Evolutionary conservation across 163 green algal genomes (phyloP), one percentile per base, ranked within the genome.

Genomic region (Smithsoniella earleae): DNA sequence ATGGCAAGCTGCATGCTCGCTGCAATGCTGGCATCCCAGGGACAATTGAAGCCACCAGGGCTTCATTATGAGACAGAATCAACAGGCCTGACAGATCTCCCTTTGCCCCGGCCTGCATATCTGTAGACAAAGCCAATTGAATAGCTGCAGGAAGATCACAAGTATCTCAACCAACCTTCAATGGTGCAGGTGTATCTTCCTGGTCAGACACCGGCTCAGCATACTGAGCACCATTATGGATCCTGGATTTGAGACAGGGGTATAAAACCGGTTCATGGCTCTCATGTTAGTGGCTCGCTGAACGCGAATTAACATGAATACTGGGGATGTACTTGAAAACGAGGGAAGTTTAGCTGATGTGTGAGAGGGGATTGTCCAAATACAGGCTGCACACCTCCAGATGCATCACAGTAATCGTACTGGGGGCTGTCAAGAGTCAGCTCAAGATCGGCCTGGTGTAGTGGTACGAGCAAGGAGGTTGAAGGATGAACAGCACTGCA

Each of bases 1-100:
- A 31, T n/a, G n/a, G n/a, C 58, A 69, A 34, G 18, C 34, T 33
- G 58, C 58, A 69, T 69, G 58, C 43, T 5, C 16, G 27, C 25
- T 38, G 31, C 25, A 69, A 34, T n/a, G 5, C 40, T 0, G 8
- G 16, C 30, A 3, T 38, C 5, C 43, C 58, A 38, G 27, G n/a
- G 20, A 18, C 34, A 31, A 69, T 43, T n/a, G 20, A 38, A 18
- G 34, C 8, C 25, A 69, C 30, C 6, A 69, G 38, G 27, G 25
- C 58, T 36, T 69, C 58, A 5, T 69, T 33, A 8, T 69, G 58
- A 31, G 58, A 69, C 16, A 69, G n/a, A 36, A 69, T 69, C 30
- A 69, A 6, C 16, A 69, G 58, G 16, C 34, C 58, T 36, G 58
- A 31, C 27, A 69, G 58, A 34, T 36, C 58, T 16, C 25, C 16